Evolutionary conservation across 1,284 basidiomycete species (phyloP).

Genomic region (Fomitiporia mediterranea): DNA sequence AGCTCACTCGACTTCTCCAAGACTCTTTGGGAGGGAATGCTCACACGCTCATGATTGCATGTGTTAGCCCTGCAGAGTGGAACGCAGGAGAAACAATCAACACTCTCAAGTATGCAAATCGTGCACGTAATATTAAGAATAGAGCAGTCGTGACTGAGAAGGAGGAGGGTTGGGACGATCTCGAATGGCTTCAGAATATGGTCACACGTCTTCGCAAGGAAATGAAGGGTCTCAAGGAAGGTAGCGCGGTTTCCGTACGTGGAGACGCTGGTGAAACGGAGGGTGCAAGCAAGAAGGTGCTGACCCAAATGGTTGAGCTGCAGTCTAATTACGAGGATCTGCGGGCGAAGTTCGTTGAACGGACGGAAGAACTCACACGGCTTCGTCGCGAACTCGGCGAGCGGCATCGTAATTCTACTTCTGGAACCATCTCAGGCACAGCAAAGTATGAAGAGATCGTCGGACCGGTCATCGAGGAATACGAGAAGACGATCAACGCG

Average conservation of each 20-base stretch:
- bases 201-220: constrained; percentile 85
- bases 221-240: constrained; percentile 71
- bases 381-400: constrained; percentile 73
- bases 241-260: constrained; percentile 35
- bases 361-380: constrained; percentile 82
- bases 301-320: constrained; percentile 72
- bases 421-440: constrained; percentile 62
- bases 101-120: constrained; percentile 97
- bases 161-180: constrained; percentile 98
- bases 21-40: constrained; percentile 99
- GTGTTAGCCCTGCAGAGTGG: constrained; percentile 93
- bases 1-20: constrained; percentile 90
- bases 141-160: constrained; percentile 87
- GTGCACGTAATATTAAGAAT: constrained; percentile 97
- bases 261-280: constrained; percentile 37
- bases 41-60: constrained; percentile 98
- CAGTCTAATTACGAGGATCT: constrained; percentile 81
- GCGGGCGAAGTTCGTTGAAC: constrained; percentile 78
- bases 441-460: constrained; percentile 94
- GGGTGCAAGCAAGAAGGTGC: constrained; percentile 63
- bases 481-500: constrained; percentile 94
- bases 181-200: constrained; percentile 91
- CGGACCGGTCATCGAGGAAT: constrained; percentile 96
- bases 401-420: constrained; percentile 49
- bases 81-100: constrained; percentile 95